These are phyloP conservation scores for Gnomoniopsis sp. DNA, from an alignment of 2,329 filamentous ascomycete species.

Conservation along the genomic window DNA sequence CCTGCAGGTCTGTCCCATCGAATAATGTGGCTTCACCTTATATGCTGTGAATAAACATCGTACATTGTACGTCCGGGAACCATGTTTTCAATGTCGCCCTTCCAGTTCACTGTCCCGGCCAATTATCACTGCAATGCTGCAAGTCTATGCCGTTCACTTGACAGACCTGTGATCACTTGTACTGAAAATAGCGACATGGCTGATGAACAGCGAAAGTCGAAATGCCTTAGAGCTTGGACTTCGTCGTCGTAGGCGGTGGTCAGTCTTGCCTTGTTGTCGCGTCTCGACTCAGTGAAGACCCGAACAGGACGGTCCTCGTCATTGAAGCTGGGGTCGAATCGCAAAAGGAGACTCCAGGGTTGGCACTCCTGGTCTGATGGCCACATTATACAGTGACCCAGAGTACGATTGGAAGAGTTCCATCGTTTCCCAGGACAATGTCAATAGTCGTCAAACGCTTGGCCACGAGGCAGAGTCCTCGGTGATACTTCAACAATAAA, in stretches of 20 bases:
- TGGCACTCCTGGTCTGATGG: conserved; percentile 32
- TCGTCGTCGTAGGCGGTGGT: conserved; percentile 45
- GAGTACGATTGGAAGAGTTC: conserved; percentile 38
- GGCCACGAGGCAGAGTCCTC: conserved; percentile 29
- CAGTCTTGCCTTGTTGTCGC: conserved; percentile 46
- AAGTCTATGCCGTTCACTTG: too few species aligned
- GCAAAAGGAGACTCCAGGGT: conserved; percentile 30
- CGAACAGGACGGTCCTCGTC: conserved; percentile 32
- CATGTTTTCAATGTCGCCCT: too few species aligned
- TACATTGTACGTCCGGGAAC: too few species aligned
- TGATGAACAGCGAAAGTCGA: background rate
- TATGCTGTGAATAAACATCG: too few species aligned
- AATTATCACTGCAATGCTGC: too few species aligned
- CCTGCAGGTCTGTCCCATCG: too few species aligned
- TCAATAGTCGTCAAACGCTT: conserved; percentile 29
- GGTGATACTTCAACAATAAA: conserved; percentile 29
- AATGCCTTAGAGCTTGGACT: conserved; percentile 31
- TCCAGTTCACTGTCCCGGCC: too few species aligned
- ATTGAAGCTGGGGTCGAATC: conserved; percentile 35
- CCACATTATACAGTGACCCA: conserved; percentile 28
- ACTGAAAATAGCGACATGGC: background rate
- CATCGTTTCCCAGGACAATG: conserved; percentile 31
- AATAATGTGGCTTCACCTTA: too few species aligned
- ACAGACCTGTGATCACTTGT: too few species aligned
- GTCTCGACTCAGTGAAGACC: conserved; percentile 35